A percentile compares a stretch with the other conserved stretches of the same genome.
Conservation (phyloP, 768 basidiomycete species). For the Obba rivulosa region DNA sequence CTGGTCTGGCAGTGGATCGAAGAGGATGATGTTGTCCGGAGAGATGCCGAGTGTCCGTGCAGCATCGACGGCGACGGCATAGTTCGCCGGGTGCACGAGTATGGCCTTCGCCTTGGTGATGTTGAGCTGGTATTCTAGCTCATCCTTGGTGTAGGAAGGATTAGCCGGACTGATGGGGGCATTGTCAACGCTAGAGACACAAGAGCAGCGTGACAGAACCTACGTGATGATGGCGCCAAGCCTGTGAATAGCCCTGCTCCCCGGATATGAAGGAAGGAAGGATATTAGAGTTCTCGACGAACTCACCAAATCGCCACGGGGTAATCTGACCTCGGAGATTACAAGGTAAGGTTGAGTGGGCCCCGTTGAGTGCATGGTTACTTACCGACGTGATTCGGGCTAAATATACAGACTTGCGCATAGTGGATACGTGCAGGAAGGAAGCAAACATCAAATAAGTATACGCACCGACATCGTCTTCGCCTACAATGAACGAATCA, state of each 20-base stretch:
- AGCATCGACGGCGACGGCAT: constrained; percentile 18
- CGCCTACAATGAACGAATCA: constrained; percentile 25
- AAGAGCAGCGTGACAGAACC: not conserved
- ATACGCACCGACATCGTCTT: constrained; percentile 45
- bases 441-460: too few species aligned
- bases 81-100: constrained; percentile 19
- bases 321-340: constrained; percentile 30
- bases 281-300: not conserved
- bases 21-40: constrained; percentile 16
- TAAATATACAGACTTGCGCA: constrained; percentile 53
- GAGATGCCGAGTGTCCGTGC: constrained; percentile 17
- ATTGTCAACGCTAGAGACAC: not conserved
- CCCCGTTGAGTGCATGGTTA: constrained; percentile 15
- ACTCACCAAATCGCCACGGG: constrained; percentile 44
- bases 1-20: constrained; percentile 15
- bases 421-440: not conserved
- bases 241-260: constrained; percentile 2
- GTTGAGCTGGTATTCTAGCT: constrained; percentile 27
- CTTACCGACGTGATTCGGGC: constrained; percentile 28
- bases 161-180: constrained; percentile 21
- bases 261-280: not conserved
- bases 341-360: not conserved
- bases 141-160: constrained; percentile 26
- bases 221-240: constrained; percentile 4
- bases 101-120: constrained; percentile 21